Percentiles rank a stretch among this genome's conserved stretches.
These are phyloP conservation scores for Marchantia paleacea DNA, from an alignment of 225 moss, liverwort and hornwort species.

Conservation along the genomic window DNA sequence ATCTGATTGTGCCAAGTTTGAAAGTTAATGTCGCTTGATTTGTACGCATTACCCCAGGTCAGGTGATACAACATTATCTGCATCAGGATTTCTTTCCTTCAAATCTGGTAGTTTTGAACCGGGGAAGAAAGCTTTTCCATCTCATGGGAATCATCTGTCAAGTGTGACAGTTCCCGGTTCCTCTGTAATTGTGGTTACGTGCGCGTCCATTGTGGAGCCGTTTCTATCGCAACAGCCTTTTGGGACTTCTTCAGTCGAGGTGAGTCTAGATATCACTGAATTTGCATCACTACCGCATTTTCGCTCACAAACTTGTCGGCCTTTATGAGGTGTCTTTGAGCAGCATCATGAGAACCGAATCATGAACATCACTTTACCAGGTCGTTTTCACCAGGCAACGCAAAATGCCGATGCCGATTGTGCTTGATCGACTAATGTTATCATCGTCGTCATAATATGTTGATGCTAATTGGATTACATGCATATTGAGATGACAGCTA, in stretches of 20 bases:
- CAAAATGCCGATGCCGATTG: background rate
- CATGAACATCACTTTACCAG: background rate
- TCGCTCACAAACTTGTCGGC: background rate
- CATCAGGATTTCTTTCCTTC: conserved; percentile 83
- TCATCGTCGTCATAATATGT: too few relatives aligned
- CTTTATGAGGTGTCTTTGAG: background rate
- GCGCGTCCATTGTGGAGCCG: conserved; percentile 98
- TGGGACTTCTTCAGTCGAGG: conserved; percentile 68
- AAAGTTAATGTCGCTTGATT: background rate
- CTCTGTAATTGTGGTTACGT: conserved; percentile 85
- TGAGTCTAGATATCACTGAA: conserved; percentile 11
- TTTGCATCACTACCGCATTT: background rate
- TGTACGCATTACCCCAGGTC: conserved; percentile 50
- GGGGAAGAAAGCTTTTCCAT: conserved; percentile 36
- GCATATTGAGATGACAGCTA: too few relatives aligned
- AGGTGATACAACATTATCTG: conserved; percentile 95
- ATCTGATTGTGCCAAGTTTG: background rate
- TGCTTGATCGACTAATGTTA: too few relatives aligned
- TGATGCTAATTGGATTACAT: too few relatives aligned
- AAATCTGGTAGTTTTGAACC: conserved; percentile 57
- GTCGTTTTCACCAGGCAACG: background rate
- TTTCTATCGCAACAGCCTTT: conserved; percentile 76
- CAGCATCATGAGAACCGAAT: background rate
- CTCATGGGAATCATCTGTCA: conserved; percentile 44
- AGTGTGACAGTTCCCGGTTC: conserved; percentile 56